Base-by-base conservation (phyloP, 2,329 filamentous ascomycete species). In the Tolypocladium tundrense region DNA sequence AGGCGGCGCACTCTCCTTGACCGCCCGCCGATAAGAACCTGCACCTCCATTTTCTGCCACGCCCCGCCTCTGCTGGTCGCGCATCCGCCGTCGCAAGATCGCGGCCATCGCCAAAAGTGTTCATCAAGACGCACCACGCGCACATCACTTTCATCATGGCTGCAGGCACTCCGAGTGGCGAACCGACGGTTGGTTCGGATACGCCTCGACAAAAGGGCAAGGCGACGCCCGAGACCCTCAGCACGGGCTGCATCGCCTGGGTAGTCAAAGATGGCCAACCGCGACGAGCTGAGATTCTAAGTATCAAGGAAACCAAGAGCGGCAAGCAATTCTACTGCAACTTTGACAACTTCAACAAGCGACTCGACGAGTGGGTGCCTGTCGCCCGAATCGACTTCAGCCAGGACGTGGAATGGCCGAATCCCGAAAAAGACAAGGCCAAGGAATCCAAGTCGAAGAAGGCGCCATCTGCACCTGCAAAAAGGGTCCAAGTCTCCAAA, bases 301-400 rank as follows among this genome's bases (percentile, higher is more conserved):
- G 91, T 59, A 95, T 97, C 65, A 88, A 90, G 68, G 90, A 92
- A 60, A 88, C 90, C 27, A 95, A 95, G 73, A 93, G 90, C 67
- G 87, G 88, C 19, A 88, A 90, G 43, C 88, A 90, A 57, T 97
- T 93, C 69, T 97, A 97, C 73, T 95, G 96, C 67, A 96, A 97
- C 72, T 97, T 97, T 71, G 91, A 96, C 69, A 95, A 96, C 68
- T 97, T 97, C 83, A 97, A 97, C 76, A 97, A 97, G 73, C 80
- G 79, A 63, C 73, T 84, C 14, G 78, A 83, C 76, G 94, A 99
- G 78, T 99, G 94, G 94, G 87, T 99, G 11, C 81, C 88, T 1
- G 83, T 88, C 37, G 80, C 84, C 41, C 84, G 94, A 41, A 90
- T 99, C 64, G 91, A 97, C 70, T 87, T 99, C 59, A 79, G 82